Evolutionary conservation across 345 rosid genomes (phyloP).

Genomic region (Cardamine resedifolia): DNA sequence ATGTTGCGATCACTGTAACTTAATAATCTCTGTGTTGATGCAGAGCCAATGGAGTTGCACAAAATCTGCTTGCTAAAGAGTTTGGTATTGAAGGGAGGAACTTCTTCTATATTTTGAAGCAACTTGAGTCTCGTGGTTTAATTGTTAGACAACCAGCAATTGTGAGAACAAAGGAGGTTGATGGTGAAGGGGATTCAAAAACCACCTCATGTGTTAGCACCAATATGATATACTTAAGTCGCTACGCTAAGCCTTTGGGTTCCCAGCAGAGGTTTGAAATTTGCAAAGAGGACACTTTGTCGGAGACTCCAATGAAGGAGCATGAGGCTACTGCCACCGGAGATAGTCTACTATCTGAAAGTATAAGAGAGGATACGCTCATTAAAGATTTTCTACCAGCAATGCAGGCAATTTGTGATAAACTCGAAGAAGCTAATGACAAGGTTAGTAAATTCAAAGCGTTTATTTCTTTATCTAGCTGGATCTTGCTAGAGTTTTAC

Average conservation of each 20-base stretch:
- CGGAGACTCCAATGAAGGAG: conserved; percentile 35
- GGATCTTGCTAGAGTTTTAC: conserved; percentile 27
- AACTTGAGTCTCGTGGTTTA: conserved; percentile 72
- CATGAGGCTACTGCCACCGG: conserved; percentile 40
- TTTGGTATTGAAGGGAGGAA: conserved; percentile 69
- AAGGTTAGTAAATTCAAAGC: conserved; percentile 52
- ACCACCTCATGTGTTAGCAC: conserved; percentile 49
- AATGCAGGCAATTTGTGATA: conserved; percentile 78
- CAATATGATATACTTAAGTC: conserved; percentile 65
- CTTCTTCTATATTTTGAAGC: conserved; percentile 63
- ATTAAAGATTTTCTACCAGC: conserved; percentile 82
- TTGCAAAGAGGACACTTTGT: conserved; percentile 50
- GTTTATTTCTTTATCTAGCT: conserved; percentile 22
- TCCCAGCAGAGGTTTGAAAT: conserved; percentile 74
- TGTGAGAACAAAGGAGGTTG: conserved; percentile 68
- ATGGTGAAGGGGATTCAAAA: conserved; percentile 63
- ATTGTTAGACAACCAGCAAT: conserved; percentile 72
- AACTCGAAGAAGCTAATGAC: conserved; percentile 72
- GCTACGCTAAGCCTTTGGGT: conserved; percentile 77
- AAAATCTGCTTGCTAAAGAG: conserved; percentile 75
- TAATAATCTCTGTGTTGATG: background rate
- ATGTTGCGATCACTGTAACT: background rate
- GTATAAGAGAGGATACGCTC: conserved; percentile 55
- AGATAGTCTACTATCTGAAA: conserved; percentile 43
- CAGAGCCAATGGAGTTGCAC: conserved; percentile 78